Conservation (phyloP, 75 land plant genomes). For the Picea sitchensis region DNA sequence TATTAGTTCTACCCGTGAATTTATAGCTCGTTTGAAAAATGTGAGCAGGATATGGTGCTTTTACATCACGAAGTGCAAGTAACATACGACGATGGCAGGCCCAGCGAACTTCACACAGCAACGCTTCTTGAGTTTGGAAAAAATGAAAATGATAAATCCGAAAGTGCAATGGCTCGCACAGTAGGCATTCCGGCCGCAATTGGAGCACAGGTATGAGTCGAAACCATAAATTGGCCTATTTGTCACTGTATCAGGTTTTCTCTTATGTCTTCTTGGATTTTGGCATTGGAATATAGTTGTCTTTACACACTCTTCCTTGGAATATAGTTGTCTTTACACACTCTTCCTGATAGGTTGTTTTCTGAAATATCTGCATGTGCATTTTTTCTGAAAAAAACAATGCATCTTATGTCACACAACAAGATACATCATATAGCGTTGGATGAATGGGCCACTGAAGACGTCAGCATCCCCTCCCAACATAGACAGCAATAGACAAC, state of each 20-base stretch:
- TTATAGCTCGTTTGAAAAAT: background rate
- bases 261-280: background rate
- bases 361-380: background rate
- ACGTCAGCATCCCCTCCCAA: too few relatives aligned
- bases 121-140: conserved; percentile 88
- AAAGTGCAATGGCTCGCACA: conserved; percentile 92
- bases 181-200: conserved; percentile 95
- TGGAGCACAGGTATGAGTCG: conserved; percentile 75
- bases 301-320: background rate
- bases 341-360: background rate
- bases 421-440: too few relatives aligned
- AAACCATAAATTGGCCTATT: background rate
- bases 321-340: background rate
- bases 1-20: background rate
- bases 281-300: too few relatives aligned
- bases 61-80: conserved; percentile 91
- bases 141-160: conserved; percentile 23
- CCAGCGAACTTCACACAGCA: conserved; percentile 58
- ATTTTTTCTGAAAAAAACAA: background rate
- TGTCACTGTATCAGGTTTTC: background rate
- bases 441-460: too few relatives aligned
- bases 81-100: conserved; percentile 45
- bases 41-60: conserved; percentile 90
- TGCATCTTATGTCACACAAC: background rate
- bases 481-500: too few relatives aligned